Evolutionary conservation across 345 rosid species (phyloP), one percentile per base, ranked within the genome.

Genomic region (Fremontodendron californicum): DNA sequence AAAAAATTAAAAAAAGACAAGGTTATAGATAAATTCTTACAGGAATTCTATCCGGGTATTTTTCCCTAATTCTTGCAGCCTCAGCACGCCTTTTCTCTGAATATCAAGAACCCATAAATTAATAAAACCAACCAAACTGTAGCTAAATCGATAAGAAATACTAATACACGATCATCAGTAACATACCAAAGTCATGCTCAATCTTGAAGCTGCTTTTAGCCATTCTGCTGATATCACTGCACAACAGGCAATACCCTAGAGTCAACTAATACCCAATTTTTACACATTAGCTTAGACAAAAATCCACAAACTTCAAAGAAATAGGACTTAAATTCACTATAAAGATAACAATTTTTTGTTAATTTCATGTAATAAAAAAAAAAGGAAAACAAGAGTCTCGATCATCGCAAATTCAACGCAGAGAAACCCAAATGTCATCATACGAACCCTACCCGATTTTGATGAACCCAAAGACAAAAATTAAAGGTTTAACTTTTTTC

Each of bases 81-180:
- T 92, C 94, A 43, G 91, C 88, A n/a, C 81, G 87, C 61, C 96
- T 88, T 84, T 90, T 90, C 58, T 86, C 94, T 92, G 86, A 45
- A 80, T 27, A 82, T 3, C 19, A 71, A 75, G 2, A 54, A 51
- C 37, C 64, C 42, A 16, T 10, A 67, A 49, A 58, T 68, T 39
- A 60, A 55, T 48, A 75, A 8, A 9, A 72, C 64, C 2, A 16
- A 57, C 63, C 64, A 74, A 48, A 25, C 43, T 23, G 10, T 18
- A 71, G 39, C 58, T 46, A 48, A 21, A 58, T 54, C 9, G 31
- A 43, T 13, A 16, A 42, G 16, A 58, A 25, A 9, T 40, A 15
- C 64, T 40, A 63, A 46, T 4, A 68, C 1, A 72, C 19, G 31
- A 31, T 64, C 48, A 51, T 19, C 68, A 51, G 72, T 2, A 66